These are phyloP conservation scores for Aspergillus coremiiformis DNA, from an alignment of 495 filamentous ascomycete genomes.

Conservation along the genomic window DNA sequence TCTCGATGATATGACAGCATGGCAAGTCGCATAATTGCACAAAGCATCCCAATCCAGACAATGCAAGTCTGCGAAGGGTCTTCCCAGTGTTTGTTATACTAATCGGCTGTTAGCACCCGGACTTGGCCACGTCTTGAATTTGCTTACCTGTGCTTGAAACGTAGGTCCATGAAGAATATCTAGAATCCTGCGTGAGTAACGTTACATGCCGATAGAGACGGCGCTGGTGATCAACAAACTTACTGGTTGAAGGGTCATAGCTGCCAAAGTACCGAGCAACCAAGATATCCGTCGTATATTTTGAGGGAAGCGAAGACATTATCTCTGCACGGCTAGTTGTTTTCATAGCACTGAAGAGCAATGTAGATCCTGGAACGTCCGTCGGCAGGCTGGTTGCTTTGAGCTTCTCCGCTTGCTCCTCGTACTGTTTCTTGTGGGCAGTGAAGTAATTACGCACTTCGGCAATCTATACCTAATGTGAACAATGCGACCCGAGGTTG, in stretches of 20 bases:
- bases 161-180: constrained; percentile 82
- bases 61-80: constrained; percentile 70
- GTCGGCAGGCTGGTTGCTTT: constrained; percentile 53
- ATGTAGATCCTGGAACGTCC: constrained; percentile 54
- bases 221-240: constrained; percentile 13
- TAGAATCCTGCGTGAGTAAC: constrained; percentile 36
- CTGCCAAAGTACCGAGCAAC: constrained; percentile 66
- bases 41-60: constrained; percentile 86
- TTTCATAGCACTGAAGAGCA: constrained; percentile 65
- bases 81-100: constrained; percentile 85
- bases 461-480: constrained; percentile 54
- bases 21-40: constrained; percentile 79
- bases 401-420: constrained; percentile 55
- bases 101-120: constrained; percentile 1
- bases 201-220: neutral
- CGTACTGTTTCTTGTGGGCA: constrained; percentile 60
- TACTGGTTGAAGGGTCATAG: constrained; percentile 65
- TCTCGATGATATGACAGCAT: constrained; percentile 87
- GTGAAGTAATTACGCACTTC: constrained; percentile 89
- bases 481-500: constrained; percentile 5
- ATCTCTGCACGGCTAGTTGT: constrained; percentile 67
- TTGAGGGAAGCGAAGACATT: constrained; percentile 68
- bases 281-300: constrained; percentile 72
- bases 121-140: neutral
- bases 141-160: constrained; percentile 58